Evolutionary conservation across 345 rosid species (phyloP).

Genomic region (Citrus unshiu): DNA sequence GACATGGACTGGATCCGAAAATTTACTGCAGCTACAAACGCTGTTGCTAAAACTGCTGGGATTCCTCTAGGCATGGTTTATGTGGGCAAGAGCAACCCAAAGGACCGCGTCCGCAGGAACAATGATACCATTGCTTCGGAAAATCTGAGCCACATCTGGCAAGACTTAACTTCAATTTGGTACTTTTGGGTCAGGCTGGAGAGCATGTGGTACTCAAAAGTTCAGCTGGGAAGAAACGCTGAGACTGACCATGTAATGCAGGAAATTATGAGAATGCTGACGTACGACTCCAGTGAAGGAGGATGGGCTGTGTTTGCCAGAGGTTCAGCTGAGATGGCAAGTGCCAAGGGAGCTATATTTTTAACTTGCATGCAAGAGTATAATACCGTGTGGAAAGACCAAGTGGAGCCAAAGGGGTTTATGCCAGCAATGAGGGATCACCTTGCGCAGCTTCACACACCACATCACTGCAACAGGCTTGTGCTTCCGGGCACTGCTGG

Average conservation of each 20-base stretch:
- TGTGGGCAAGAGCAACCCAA: slow-evolving; percentile 67
- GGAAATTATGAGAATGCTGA: slow-evolving; percentile 51
- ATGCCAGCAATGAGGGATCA: slow-evolving; percentile 42
- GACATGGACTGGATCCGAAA: slow-evolving; percentile 66
- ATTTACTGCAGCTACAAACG: slow-evolving; percentile 31
- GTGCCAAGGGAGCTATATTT: slow-evolving; percentile 42
- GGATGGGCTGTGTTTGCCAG: slow-evolving; percentile 60
- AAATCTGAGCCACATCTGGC: slow-evolving; percentile 38
- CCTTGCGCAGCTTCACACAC: slow-evolving; percentile 36
- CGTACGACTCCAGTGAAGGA: slow-evolving; percentile 51
- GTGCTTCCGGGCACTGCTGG: slow-evolving; percentile 51
- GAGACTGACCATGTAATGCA: slow-evolving; percentile 51
- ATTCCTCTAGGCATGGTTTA: slow-evolving; percentile 56
- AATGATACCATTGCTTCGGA: slow-evolving; percentile 27
- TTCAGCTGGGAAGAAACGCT: slow-evolving; percentile 21
- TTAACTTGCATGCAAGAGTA: slow-evolving; percentile 29
- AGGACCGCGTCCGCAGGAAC: slow-evolving; percentile 40
- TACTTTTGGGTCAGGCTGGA: slow-evolving; percentile 47
- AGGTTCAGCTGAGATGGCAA: slow-evolving; percentile 44
- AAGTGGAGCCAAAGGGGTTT: slow-evolving; percentile 34
- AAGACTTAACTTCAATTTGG: slow-evolving; percentile 43
- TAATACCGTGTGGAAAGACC: slow-evolving; percentile 29
- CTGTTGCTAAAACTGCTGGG: slow-evolving; percentile 33
- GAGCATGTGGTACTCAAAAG: slow-evolving; percentile 51
- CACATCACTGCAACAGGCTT: slow-evolving; percentile 56